Evolutionary conservation across 306 rosid genomes (phyloP), one percentile per base, ranked within the genome.

Genomic region (Amphicarpaea edgeworthii): DNA sequence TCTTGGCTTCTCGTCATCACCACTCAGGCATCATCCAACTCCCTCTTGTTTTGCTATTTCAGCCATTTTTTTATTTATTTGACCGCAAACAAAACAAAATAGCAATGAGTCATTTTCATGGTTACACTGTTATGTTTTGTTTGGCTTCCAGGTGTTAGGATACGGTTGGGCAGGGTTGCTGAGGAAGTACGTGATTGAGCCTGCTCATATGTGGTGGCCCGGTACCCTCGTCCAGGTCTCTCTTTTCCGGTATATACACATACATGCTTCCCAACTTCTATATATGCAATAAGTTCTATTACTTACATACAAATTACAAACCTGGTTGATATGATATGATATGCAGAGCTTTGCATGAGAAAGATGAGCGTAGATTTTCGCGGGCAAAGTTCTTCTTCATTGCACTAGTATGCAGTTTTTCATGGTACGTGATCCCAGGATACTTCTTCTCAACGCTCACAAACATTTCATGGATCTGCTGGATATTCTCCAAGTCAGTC

Each of bases 151-250:
- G 97, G 91, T 90, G 3, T 26, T 93, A 21, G 96, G 96, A 3
- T 90, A 93, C 3, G 96, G 97, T 0, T 93, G 97, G 94, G 97
- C 96, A 0, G 94, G 97, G 40, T 65, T 93, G 14, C 58, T 93
- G 8, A 86, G 88, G 75, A 90, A 87, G 72, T 93, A 90, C n/a
- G 90, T 90, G 62, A 93, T 93, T 17, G 93, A 93, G 59, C 96
- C 98, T 0, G 93, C 94, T 9, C 90, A 93, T 43, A 90, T 90
- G 98, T 93, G 98, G 98, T 93, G 98, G 96, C 98, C 96, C 1
- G 16, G 58, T 9, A 87, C 90, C 32, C 91, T 93, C 3, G 93
- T 87, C 41, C 96, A 90, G 42, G 94, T 90, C 46, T 90, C 98
- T 3, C 90, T 93, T 14, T 93, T 90, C 79, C 57, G 94, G 98